A percentile compares a stretch with the other conserved stretches of the same genome.
Evolutionary conservation across 306 rosid species (phyloP).

Genomic region (Cucurbita maxima): DNA sequence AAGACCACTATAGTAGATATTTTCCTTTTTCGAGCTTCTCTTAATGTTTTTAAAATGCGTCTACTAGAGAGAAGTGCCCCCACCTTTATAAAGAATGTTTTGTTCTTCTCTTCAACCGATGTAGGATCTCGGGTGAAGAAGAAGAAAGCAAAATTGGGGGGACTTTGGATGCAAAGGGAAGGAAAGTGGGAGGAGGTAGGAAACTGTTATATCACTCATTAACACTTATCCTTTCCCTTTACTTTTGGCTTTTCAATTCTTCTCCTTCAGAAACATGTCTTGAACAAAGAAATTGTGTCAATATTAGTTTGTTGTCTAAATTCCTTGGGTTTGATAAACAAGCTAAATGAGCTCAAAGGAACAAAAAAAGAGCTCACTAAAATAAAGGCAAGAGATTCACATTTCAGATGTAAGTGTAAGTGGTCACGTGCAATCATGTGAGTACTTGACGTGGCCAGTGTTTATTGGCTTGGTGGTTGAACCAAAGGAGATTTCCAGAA

Average conservation of each 20-base stretch:
- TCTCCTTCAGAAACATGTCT: slow-evolving; percentile 1
- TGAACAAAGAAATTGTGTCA: neutral
- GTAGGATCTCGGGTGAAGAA: neutral
- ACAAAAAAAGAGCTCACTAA: neutral
- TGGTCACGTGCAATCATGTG: slow-evolving; percentile 1
- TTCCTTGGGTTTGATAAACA: slow-evolving; percentile 1
- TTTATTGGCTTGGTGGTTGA: neutral
- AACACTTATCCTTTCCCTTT: neutral
- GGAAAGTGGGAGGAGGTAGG: slow-evolving; percentile 29
- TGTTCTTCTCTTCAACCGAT: too few species aligned
- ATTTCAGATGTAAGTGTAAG: neutral
- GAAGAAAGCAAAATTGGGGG: neutral
- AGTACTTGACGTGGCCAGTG: slow-evolving; percentile 3
- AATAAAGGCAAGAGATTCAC: neutral
- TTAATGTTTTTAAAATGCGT: too few species aligned
- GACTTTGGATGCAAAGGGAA: slow-evolving; percentile 38
- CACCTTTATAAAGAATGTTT: too few species aligned
- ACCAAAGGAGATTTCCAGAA: neutral
- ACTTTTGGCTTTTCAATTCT: neutral
- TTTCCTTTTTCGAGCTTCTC: too few species aligned
- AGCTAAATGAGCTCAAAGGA: neutral
- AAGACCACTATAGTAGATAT: too few species aligned
- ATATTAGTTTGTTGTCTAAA: neutral
- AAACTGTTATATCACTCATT: slow-evolving; percentile 16
- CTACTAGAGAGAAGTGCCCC: too few species aligned